phyloP scores from a whole-genome alignment of 1,284 basidiomycete species.

The Cryptococcus maquisensis region DNA sequence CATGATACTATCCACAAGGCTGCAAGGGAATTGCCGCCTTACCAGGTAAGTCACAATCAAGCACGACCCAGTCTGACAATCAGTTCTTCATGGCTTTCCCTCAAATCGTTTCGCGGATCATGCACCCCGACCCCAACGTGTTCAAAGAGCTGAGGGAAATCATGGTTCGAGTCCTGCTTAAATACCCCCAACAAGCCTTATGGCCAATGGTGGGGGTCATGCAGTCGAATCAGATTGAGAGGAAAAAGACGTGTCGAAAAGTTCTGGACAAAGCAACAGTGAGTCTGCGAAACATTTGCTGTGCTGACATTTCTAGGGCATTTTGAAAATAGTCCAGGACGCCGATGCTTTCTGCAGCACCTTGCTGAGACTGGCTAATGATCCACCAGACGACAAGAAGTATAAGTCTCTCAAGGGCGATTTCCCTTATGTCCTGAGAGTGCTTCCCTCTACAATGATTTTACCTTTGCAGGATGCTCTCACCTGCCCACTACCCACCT shows the following conservation, averaged over 20 bases:
- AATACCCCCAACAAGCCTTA: slow-evolving; percentile 85
- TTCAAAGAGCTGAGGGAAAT: slow-evolving; percentile 64
- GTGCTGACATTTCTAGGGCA: neutral
- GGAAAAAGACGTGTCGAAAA: slow-evolving; percentile 51
- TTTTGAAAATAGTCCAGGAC: slow-evolving; percentile 27
- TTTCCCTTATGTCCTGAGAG: slow-evolving; percentile 58
- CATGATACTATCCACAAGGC: slow-evolving; percentile 59
- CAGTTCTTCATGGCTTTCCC: slow-evolving; percentile 97
- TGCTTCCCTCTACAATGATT: slow-evolving; percentile 66
- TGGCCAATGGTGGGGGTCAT: slow-evolving; percentile 90
- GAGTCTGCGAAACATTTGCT: slow-evolving; percentile 3
- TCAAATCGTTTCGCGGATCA: slow-evolving; percentile 92
- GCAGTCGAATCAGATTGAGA: slow-evolving; percentile 70
- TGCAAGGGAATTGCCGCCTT: slow-evolving; percentile 63
- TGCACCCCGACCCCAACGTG: slow-evolving; percentile 69
- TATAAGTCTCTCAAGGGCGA: slow-evolving; percentile 42
- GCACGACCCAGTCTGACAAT: neutral
- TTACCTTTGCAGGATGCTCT: slow-evolving; percentile 92
- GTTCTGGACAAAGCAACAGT: slow-evolving; percentile 41
- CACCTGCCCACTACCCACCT: slow-evolving; percentile 77
- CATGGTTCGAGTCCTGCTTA: slow-evolving; percentile 68
- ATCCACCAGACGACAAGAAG: slow-evolving; percentile 38
- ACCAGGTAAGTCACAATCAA: slow-evolving; percentile 57
- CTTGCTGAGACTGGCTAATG: slow-evolving; percentile 40
- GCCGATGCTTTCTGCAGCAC: slow-evolving; percentile 30